Percentiles rank a stretch among this genome's conserved stretches.
Evolutionary conservation across 192 early-diverging fungal genomes (phyloP).

Genomic region (Funneliformis geosporum): DNA sequence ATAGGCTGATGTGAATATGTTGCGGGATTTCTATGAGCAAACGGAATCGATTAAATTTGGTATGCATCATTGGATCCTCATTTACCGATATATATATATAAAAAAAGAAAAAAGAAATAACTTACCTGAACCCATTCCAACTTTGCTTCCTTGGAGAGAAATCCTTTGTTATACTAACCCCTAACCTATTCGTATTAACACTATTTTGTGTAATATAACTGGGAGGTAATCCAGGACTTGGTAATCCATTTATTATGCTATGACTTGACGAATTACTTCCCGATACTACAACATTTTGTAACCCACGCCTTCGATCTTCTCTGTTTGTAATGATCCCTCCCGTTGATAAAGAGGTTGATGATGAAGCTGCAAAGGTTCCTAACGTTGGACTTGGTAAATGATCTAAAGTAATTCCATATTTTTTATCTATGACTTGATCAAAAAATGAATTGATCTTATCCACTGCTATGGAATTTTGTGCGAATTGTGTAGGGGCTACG

Average conservation of each 20-base stretch:
- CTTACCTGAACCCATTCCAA: background rate
- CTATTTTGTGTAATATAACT: background rate
- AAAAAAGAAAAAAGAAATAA: background rate
- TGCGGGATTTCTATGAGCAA: background rate
- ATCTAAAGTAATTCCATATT: slow-evolving; percentile 5
- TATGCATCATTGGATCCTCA: too few relatives aligned
- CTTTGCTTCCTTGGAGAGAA: background rate
- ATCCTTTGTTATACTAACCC: background rate
- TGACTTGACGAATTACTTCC: background rate
- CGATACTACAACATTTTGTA: background rate
- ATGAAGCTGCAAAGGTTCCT: background rate
- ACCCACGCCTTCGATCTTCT: slow-evolving; percentile 13
- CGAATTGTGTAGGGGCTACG: slow-evolving; percentile 20
- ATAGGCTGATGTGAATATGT: background rate
- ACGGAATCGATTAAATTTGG: background rate
- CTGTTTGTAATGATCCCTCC: background rate
- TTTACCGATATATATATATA: too few relatives aligned
- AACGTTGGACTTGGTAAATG: slow-evolving; percentile 1
- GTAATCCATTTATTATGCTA: background rate
- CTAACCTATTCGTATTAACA: background rate
- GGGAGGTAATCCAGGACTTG: background rate
- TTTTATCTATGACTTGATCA: slow-evolving; percentile 31
- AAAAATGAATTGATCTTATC: slow-evolving; percentile 31
- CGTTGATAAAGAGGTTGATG: background rate
- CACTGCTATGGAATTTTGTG: slow-evolving; percentile 11